Conservation (phyloP, 1,284 basidiomycete species). For the Apiotrichum laibachii region DNA sequence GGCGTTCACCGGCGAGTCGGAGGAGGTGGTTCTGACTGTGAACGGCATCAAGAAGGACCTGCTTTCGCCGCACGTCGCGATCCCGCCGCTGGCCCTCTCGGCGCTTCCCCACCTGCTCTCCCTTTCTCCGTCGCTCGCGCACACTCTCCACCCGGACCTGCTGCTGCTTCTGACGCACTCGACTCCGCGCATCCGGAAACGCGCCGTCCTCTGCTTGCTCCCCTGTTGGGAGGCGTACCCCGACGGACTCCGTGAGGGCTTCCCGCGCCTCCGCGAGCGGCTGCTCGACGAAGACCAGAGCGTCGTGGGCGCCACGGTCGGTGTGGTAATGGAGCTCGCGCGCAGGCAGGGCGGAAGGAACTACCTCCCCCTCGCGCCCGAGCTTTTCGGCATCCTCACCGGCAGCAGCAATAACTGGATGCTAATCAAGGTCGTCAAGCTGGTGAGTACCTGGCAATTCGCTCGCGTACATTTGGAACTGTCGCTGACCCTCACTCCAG, state of each 20-base stretch:
- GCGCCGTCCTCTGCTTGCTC: constrained; percentile 78
- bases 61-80: constrained; percentile 64
- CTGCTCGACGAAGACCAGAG: constrained; percentile 83
- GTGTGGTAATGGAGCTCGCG: constrained; percentile 90
- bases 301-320: constrained; percentile 88
- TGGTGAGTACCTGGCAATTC: constrained; percentile 59
- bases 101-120: constrained; percentile 87
- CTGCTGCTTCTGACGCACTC: constrained; percentile 88
- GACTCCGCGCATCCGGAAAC: constrained; percentile 79
- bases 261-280: constrained; percentile 73
- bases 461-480: background rate
- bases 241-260: constrained; percentile 65
- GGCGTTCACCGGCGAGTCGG: constrained; percentile 89
- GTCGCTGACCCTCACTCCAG: constrained; percentile 52
- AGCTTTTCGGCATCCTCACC: constrained; percentile 90
- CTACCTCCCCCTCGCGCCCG: constrained; percentile 81
- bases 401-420: constrained; percentile 98
- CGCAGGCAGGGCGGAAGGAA: constrained; percentile 67
- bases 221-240: constrained; percentile 75
- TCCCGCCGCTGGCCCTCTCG: constrained; percentile 78
- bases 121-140: constrained; percentile 80
- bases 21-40: constrained; percentile 95
- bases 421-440: constrained; percentile 97
- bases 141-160: constrained; percentile 83
- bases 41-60: constrained; percentile 99